Percentiles rank a stretch among this genome's conserved stretches.
Evolutionary conservation across 1,284 basidiomycete genomes (phyloP).

Genomic region (Cutaneotrichosporon dermatis): DNA sequence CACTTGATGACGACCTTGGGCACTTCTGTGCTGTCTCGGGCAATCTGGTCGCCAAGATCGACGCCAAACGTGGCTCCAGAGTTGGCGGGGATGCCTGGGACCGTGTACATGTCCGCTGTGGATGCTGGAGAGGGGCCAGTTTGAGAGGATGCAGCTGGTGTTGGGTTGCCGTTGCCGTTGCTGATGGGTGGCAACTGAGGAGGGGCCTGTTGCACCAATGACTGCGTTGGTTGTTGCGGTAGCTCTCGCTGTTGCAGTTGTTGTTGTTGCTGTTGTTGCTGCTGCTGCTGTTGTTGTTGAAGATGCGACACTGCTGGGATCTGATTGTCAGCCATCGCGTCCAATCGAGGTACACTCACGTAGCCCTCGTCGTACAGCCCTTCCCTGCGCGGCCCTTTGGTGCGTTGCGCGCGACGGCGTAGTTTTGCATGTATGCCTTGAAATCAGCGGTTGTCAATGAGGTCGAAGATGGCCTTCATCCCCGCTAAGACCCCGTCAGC

Average conservation of each 20-base stretch:
- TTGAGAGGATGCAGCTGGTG: background rate
- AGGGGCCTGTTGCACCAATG: background rate
- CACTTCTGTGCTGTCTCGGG: constrained; percentile 80
- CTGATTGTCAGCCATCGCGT: background rate
- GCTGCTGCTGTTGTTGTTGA: constrained; percentile 5
- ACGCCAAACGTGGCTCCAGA: constrained; percentile 73
- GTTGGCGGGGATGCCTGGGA: constrained; percentile 25
- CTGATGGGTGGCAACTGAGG: constrained; percentile 4
- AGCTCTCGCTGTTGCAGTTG: background rate
- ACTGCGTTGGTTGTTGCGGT: background rate
- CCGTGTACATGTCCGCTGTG: constrained; percentile 2
- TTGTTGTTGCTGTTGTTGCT: background rate
- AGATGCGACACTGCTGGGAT: constrained; percentile 14
- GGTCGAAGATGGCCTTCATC: constrained; percentile 78
- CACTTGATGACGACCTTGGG: constrained; percentile 86
- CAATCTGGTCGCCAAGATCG: constrained; percentile 86
- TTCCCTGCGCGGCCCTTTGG: constrained; percentile 66
- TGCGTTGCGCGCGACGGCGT: constrained; percentile 71
- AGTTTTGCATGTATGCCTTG: constrained; percentile 95
- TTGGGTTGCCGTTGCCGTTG: constrained; percentile 13
- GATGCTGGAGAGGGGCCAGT: constrained; percentile 4
- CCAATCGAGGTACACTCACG: constrained; percentile 49
- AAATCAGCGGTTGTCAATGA: constrained; percentile 96
- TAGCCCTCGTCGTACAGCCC: constrained; percentile 82
- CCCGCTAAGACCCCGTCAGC: constrained; percentile 52